Evolutionary conservation across 768 basidiomycete species (phyloP).

Genomic region (Hebeloma cylindrosporum): DNA sequence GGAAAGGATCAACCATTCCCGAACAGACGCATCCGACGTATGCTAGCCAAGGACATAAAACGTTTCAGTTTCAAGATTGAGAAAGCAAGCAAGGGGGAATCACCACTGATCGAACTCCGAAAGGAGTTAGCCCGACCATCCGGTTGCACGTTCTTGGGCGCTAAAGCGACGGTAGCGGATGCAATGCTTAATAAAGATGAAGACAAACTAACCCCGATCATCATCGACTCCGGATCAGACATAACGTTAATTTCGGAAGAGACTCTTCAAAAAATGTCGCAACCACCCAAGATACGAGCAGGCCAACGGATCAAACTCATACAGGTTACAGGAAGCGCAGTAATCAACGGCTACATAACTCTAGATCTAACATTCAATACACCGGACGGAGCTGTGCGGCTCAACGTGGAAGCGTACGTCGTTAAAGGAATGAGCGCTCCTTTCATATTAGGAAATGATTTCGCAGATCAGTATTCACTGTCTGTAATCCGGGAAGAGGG

Average conservation of each 20-base stretch:
- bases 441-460: conserved; percentile 34
- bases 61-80: no score
- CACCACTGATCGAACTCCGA: no score
- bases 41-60: no score
- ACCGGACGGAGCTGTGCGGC: conserved; percentile 18
- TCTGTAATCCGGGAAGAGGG: conserved; percentile 23
- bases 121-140: conserved; percentile 29
- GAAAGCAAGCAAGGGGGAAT: no score
- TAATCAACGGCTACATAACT: conserved; percentile 27
- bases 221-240: conserved; percentile 34
- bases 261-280: conserved; percentile 2
- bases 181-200: not conserved
- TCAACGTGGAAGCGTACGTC: conserved; percentile 31
- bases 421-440: conserved; percentile 30
- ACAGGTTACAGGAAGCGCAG: conserved; percentile 31
- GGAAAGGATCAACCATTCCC: no score
- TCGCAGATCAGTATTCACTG: conserved; percentile 31
- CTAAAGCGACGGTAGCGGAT: conserved; percentile 22
- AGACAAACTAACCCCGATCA: conserved; percentile 10
- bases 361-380: conserved; percentile 28
- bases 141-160: conserved; percentile 33
- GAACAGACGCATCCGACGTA: no score
- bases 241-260: conserved; percentile 34
- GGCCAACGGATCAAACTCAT: conserved; percentile 31
- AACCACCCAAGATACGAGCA: conserved; percentile 15